Evolutionary conservation across 495 filamentous ascomycete genomes (phyloP).

Genomic region (Penicillium roqueforti): DNA sequence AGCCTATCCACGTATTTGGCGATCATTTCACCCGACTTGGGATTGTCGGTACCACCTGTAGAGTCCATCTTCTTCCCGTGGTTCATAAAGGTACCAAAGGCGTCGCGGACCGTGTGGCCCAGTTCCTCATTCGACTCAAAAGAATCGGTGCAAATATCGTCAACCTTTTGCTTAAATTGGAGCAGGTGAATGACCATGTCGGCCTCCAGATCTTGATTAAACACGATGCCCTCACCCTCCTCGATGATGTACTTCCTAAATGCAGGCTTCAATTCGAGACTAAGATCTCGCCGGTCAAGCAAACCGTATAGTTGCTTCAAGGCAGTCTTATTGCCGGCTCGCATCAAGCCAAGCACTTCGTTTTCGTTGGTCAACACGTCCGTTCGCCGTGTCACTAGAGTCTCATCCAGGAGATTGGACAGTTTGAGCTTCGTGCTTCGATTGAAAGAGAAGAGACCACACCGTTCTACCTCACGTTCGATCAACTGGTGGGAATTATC

Average conservation of each 20-base stretch:
- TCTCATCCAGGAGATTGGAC: slow-evolving; percentile 62
- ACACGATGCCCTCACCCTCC: slow-evolving; percentile 73
- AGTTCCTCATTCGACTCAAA: slow-evolving; percentile 73
- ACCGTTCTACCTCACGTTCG: slow-evolving; percentile 63
- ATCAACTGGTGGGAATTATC: slow-evolving; percentile 61
- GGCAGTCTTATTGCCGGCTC: slow-evolving; percentile 58
- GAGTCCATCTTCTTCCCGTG: slow-evolving; percentile 61
- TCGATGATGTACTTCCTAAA: slow-evolving; percentile 76
- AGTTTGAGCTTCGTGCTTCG: slow-evolving; percentile 73
- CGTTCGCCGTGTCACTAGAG: slow-evolving; percentile 59
- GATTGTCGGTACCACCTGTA: slow-evolving; percentile 73
- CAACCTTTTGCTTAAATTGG: slow-evolving; percentile 74
- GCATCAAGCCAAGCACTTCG: slow-evolving; percentile 64
- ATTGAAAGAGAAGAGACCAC: slow-evolving; percentile 75
- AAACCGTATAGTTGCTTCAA: slow-evolving; percentile 74
- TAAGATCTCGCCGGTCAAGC: slow-evolving; percentile 60
- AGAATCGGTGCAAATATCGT: slow-evolving; percentile 64
- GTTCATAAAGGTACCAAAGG: slow-evolving; percentile 90
- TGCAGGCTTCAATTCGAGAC: slow-evolving; percentile 58
- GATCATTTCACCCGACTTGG: slow-evolving; percentile 97
- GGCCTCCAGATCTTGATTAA: slow-evolving; percentile 68
- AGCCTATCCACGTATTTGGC: slow-evolving; percentile 94
- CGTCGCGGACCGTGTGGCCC: slow-evolving; percentile 70
- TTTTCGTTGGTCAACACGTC: slow-evolving; percentile 55
- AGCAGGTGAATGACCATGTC: slow-evolving; percentile 87